phyloP scores from a whole-genome alignment of 2,329 filamentous ascomycete genomes.

The Arthroderma uncinatum region DNA sequence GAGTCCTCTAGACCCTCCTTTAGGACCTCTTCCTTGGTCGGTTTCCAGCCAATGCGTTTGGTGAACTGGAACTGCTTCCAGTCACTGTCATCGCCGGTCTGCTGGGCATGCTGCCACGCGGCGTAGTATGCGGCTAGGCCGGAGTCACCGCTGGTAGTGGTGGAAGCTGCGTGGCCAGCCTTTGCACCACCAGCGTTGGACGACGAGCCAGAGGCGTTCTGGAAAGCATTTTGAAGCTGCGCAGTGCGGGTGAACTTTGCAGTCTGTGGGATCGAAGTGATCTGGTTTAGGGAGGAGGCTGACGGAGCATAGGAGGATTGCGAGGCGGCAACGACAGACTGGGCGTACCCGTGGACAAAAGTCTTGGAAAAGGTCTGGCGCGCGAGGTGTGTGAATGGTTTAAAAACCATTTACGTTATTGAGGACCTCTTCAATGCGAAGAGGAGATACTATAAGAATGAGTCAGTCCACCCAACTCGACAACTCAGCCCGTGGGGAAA shows the following conservation, averaged over 20 bases:
- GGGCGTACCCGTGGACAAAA: constrained; percentile 94
- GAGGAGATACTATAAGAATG: constrained; percentile 39
- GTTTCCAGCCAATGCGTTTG: constrained; percentile 81
- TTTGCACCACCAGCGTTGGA: constrained; percentile 38
- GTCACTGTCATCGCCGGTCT: constrained; percentile 59
- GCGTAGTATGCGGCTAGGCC: constrained; percentile 86
- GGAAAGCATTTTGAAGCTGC: constrained; percentile 68
- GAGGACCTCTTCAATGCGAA: constrained; percentile 53
- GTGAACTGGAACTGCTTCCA: constrained; percentile 89
- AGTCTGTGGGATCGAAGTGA: constrained; percentile 38
- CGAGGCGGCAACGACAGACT: constrained; percentile 90
- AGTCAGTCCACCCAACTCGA: not conserved
- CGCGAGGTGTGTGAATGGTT: constrained; percentile 68
- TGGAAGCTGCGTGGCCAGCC: constrained; percentile 48
- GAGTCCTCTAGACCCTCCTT: constrained; percentile 20
- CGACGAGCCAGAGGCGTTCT: constrained; percentile 44
- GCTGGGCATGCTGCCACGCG: constrained; percentile 70
- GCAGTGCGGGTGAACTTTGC: constrained; percentile 45
- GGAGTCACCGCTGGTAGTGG: constrained; percentile 41
- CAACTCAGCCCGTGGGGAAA: constrained; percentile 12
- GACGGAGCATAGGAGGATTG: constrained; percentile 69
- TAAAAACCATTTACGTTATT: constrained; percentile 78
- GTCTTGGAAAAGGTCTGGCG: constrained; percentile 96
- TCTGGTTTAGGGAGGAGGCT: constrained; percentile 44
- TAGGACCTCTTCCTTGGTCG: constrained; percentile 33